Conservation (phyloP, 2,329 filamentous ascomycete genomes). For the Ascochyta lentis region DNA sequence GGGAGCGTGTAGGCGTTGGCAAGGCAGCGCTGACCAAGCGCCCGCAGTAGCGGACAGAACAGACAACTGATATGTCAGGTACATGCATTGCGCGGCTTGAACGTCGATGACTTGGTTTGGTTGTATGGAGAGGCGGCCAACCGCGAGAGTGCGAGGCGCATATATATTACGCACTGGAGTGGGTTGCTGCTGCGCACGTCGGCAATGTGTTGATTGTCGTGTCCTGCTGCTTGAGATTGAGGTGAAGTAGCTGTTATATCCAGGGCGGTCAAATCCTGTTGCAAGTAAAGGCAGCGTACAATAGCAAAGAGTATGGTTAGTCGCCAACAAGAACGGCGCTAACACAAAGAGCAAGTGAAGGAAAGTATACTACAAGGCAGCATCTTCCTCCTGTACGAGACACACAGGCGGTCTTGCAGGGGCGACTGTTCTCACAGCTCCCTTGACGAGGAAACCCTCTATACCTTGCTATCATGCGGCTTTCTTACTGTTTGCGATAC, state of each 20-base stretch:
- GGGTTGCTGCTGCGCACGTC: not conserved
- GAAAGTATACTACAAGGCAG: not conserved
- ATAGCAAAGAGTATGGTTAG: not conserved
- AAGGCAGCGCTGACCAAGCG: slow-evolving; percentile 1
- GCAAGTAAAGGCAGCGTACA: not conserved
- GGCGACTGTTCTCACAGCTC: too few relatives aligned
- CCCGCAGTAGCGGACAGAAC: slow-evolving; percentile 1
- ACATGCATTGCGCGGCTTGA: not conserved
- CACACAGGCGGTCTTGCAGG: not conserved
- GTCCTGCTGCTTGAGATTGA: not conserved
- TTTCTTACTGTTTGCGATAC: too few relatives aligned
- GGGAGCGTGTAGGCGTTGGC: not conserved
- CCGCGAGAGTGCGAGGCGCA: not conserved
- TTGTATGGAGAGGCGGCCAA: not conserved
- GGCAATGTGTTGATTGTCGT: not conserved
- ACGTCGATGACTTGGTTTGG: not conserved
- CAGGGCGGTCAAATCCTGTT: not conserved
- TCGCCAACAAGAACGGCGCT: not conserved
- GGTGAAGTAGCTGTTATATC: not conserved
- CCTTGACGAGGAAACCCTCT: too few relatives aligned
- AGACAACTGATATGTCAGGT: not conserved
- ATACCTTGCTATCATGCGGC: too few relatives aligned
- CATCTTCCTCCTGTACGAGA: not conserved
- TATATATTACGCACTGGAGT: not conserved
- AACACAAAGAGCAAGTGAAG: slow-evolving; percentile 1